These are phyloP conservation scores for Nicotiana obtusifolia DNA, from an alignment of 257 asterid genomes.

Conservation along the genomic window DNA sequence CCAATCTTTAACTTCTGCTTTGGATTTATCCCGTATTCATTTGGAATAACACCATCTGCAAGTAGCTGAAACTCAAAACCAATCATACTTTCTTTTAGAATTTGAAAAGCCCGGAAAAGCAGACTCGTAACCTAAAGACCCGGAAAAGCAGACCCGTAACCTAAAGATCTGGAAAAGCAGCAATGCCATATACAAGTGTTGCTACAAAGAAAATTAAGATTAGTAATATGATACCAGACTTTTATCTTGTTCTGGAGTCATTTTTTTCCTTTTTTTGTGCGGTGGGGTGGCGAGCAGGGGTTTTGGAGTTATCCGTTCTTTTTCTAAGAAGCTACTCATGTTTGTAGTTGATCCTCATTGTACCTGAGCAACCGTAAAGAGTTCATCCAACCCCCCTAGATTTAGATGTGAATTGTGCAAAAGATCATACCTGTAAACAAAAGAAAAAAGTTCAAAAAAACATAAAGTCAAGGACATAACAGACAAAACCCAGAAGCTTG, in stretches of 20 bases:
- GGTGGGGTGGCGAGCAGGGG: neutral
- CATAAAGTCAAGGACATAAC: conserved; percentile 12
- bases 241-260: neutral
- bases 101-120: too few relatives aligned
- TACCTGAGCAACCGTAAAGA: conserved; percentile 95
- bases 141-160: neutral
- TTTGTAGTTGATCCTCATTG: conserved; percentile 9
- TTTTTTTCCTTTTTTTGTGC: neutral
- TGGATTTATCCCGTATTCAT: conserved; percentile 93
- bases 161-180: neutral
- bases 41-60: conserved; percentile 97
- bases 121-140: neutral
- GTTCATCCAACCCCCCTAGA: conserved; percentile 74
- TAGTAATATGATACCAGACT: neutral
- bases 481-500: neutral
- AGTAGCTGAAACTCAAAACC: conserved; percentile 51
- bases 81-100: neutral
- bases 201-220: neutral
- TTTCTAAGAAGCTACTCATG: conserved; percentile 11
- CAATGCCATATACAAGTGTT: neutral
- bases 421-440: conserved; percentile 72
- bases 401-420: conserved; percentile 91
- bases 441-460: neutral
- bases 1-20: conserved; percentile 84
- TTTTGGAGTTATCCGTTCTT: neutral